Conservation (phyloP, 1,284 basidiomycete genomes). For the Cryptococcus sp. region DNA sequence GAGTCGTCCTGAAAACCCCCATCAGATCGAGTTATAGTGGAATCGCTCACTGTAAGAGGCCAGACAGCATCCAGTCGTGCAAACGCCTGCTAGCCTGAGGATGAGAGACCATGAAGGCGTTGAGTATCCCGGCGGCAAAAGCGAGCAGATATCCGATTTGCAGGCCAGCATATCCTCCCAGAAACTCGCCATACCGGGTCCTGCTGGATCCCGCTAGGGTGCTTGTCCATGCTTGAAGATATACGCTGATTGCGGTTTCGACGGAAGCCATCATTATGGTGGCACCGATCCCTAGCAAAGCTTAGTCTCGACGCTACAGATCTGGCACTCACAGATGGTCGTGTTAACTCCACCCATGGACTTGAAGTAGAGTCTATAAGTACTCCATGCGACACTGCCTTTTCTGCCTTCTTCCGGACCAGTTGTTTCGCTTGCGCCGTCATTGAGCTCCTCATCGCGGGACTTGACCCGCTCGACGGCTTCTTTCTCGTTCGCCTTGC, state of each 20-base stretch:
- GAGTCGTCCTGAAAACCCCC: neutral
- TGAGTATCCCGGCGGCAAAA: conserved; percentile 13
- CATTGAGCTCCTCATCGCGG: neutral
- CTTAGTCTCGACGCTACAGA: neutral
- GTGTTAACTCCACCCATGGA: conserved; percentile 11
- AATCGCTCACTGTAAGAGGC: conserved; percentile 14
- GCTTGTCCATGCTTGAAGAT: conserved; percentile 27
- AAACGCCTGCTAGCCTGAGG: conserved; percentile 15
- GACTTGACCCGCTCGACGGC: neutral
- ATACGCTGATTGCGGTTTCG: conserved; percentile 16
- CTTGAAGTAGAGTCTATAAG: conserved; percentile 56
- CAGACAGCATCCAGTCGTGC: conserved; percentile 19
- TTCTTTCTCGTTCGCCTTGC: conserved; percentile 6
- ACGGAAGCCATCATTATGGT: conserved; percentile 7
- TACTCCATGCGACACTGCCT: conserved; percentile 70
- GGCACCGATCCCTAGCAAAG: conserved; percentile 8
- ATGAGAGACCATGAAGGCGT: conserved; percentile 19
- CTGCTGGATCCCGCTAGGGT: conserved; percentile 6
- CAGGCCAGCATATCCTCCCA: conserved; percentile 25
- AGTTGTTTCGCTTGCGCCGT: conserved; percentile 1
- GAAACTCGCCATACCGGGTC: conserved; percentile 19
- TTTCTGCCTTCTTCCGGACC: conserved; percentile 58
- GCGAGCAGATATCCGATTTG: conserved; percentile 19
- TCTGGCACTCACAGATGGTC: conserved; percentile 8
- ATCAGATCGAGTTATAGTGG: neutral